Evolutionary conservation across 495 filamentous ascomycete species (phyloP).

Genomic region (Penicillium samsonianum): DNA sequence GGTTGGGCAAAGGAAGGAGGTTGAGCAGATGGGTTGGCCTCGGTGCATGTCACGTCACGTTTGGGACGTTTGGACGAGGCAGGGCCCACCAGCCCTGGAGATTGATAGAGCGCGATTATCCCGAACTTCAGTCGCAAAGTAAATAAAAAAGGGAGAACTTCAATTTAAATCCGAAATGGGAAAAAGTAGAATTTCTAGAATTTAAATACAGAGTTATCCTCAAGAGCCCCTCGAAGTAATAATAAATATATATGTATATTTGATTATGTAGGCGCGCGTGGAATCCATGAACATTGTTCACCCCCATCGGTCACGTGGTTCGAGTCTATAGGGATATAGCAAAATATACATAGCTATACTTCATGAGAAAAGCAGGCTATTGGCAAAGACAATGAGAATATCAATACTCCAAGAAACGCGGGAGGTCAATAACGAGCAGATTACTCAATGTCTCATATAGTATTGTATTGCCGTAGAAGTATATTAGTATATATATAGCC

Average conservation of each 20-base stretch:
- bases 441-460: not conserved
- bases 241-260: not conserved
- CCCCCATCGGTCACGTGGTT: slow-evolving; percentile 5
- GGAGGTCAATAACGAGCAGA: not conserved
- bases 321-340: not conserved
- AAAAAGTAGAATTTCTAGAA: not conserved
- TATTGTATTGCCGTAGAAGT: not conserved
- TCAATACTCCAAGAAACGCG: not conserved
- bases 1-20: slow-evolving; percentile 1
- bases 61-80: slow-evolving; percentile 13
- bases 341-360: too few species aligned
- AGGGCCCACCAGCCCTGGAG: slow-evolving; percentile 18
- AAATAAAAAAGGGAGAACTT: not conserved
- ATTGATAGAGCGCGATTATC: slow-evolving; percentile 15
- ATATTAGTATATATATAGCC: not conserved
- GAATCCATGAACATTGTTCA: slow-evolving; percentile 1
- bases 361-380: too few species aligned
- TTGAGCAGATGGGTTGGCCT: slow-evolving; percentile 12
- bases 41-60: slow-evolving; percentile 27
- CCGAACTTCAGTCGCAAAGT: not conserved
- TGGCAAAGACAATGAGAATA: not conserved
- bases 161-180: not conserved
- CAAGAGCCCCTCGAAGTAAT: not conserved
- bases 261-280: not conserved
- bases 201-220: not conserved